These are phyloP conservation scores for Aspergillus ochraceoroseus DNA, from an alignment of 2,329 filamentous ascomycete species.

Conservation along the genomic window DNA sequence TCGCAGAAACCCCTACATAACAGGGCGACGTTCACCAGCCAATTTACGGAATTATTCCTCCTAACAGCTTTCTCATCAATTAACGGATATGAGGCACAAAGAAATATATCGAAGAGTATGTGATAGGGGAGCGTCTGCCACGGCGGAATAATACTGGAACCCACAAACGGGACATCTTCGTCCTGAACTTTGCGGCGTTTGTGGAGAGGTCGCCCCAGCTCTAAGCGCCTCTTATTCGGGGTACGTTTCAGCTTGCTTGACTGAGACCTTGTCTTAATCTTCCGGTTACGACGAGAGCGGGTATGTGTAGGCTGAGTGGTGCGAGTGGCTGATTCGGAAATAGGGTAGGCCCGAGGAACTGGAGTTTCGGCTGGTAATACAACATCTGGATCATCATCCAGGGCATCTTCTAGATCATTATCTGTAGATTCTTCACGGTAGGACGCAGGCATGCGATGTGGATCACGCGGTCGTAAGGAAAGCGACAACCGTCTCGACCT, in stretches of 20 bases:
- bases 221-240: slow-evolving; percentile 15
- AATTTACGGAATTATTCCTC: slow-evolving; percentile 38
- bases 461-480: slow-evolving; percentile 31
- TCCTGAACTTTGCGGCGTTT: slow-evolving; percentile 27
- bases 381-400: slow-evolving; percentile 16
- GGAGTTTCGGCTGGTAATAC: slow-evolving; percentile 13
- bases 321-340: slow-evolving; percentile 11
- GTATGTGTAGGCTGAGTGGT: slow-evolving; percentile 9
- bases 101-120: slow-evolving; percentile 65
- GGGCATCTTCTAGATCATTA: slow-evolving; percentile 20
- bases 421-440: slow-evolving; percentile 38
- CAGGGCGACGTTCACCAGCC: slow-evolving; percentile 61
- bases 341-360: slow-evolving; percentile 7
- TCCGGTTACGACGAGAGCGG: slow-evolving; percentile 19
- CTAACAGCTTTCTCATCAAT: slow-evolving; percentile 35
- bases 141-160: slow-evolving; percentile 45
- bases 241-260: slow-evolving; percentile 21
- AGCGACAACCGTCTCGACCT: slow-evolving; percentile 21
- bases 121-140: slow-evolving; percentile 64
- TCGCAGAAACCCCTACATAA: slow-evolving; percentile 64
- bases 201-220: slow-evolving; percentile 22
- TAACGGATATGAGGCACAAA: slow-evolving; percentile 59
- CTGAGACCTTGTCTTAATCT: slow-evolving; percentile 19
- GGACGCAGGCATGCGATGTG: slow-evolving; percentile 25
- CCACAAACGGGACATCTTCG: slow-evolving; percentile 16